Percentiles rank a stretch among this genome's conserved stretches.
phyloP scores from a whole-genome alignment of 2,329 filamentous ascomycete species.

The Lachnum nothofagi region DNA sequence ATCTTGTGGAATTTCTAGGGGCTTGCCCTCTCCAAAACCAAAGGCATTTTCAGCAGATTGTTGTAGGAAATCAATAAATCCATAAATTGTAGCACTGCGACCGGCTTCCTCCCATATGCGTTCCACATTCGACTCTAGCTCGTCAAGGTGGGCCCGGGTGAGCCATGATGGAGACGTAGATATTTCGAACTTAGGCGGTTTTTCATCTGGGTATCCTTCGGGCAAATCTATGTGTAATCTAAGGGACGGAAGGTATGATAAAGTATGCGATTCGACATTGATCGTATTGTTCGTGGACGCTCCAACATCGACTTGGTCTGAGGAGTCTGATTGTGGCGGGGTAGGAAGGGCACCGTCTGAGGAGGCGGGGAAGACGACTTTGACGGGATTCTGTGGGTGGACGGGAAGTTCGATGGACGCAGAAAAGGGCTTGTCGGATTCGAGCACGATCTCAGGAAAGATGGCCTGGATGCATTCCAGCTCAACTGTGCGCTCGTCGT shows the following conservation, averaged over 20 bases:
- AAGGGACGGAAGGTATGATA: constrained; percentile 52
- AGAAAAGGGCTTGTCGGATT: constrained; percentile 42
- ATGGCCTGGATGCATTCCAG: constrained; percentile 58
- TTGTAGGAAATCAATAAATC: constrained; percentile 59
- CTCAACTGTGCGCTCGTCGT: constrained; percentile 56
- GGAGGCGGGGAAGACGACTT: constrained; percentile 52
- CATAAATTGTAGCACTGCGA: constrained; percentile 53
- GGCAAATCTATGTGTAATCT: constrained; percentile 51
- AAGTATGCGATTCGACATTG: constrained; percentile 25
- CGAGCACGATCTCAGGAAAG: constrained; percentile 57
- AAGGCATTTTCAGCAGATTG: constrained; percentile 57
- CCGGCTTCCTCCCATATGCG: constrained; percentile 60
- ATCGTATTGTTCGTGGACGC: constrained; percentile 9
- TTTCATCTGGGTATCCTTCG: constrained; percentile 50
- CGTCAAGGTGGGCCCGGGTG: constrained; percentile 41
- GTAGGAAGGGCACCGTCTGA: constrained; percentile 32
- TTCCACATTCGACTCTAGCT: constrained; percentile 46
- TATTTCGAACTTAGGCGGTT: constrained; percentile 47
- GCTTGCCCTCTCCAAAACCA: constrained; percentile 48
- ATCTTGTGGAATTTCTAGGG: constrained; percentile 48
- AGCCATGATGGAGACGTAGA: constrained; percentile 56
- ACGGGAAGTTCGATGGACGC: constrained; percentile 52
- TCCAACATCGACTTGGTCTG: constrained; percentile 16
- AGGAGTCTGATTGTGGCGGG: constrained; percentile 24
- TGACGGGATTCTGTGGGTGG: constrained; percentile 48